Base-by-base conservation (phyloP, 129 eudicot species). In the Glebionis coronaria region DNA sequence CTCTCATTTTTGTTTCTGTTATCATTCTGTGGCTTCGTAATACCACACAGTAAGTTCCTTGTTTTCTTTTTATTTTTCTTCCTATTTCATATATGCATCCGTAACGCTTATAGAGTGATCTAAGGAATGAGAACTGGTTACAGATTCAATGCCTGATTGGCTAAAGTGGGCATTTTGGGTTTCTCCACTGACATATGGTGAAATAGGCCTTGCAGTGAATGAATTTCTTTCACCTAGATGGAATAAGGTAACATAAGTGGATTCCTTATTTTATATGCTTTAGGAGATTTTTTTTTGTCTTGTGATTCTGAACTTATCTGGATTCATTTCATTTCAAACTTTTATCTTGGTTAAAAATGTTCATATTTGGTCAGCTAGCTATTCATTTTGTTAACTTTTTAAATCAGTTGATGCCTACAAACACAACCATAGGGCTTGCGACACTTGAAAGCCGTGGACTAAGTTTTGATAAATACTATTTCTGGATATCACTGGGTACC, bases 401-500 rank as follows among this genome's bases (percentile, higher is more conserved):
- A 11, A 18, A 71, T 62, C 68, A 85, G 90, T 55, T 65, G 40
- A 72, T 65, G 44, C 47, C 87, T 14, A 73, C 85, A 29, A 81
- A 85, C 76, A 78, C 76, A 62, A 85, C 90, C 20, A 57, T 88
- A 58, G 96, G 96, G 65, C 50, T 31, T 46, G 74, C 77, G 81
- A 73, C 75, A 25, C 93, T 88, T 68, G 80, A 83, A 63, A 69
- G 67, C 54, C 90, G 85, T 23, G 93, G 93, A 46, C 70, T 88
- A 58, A 73, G 78, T 75, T 88, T 78, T 49, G 79, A 66, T 18
- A 79, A 35, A 62, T 47, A 81, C 78, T 65, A 70, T 51, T 74
- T 42, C 53, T 86, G 96, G 96, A 73, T 86, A 76, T 86, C 96
- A 58, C 69, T 83, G 67, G 90, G 80, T 44, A 86, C 88, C 67